These are phyloP conservation scores for Citrullus amarus DNA, from an alignment of 306 rosid species.

Conservation along the genomic window DNA sequence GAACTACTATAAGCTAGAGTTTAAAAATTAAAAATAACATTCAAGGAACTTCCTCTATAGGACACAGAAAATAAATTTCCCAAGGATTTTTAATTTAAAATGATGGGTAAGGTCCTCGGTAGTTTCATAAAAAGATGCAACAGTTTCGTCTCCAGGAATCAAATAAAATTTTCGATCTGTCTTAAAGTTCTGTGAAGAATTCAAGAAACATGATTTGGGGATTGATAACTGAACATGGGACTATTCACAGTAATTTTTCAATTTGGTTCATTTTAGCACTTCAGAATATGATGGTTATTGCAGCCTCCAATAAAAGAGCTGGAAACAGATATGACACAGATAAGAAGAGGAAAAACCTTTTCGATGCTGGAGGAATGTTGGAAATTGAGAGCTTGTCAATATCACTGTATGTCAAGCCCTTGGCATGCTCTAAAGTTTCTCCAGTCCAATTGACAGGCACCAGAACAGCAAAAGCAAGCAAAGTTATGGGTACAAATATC, in stretches of 20 bases:
- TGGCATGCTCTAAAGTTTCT: constrained; percentile 28
- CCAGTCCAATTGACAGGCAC: constrained; percentile 76
- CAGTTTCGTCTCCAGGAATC: background rate
- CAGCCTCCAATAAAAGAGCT: background rate
- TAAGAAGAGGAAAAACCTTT: constrained; percentile 24
- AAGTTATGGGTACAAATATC: constrained; percentile 55
- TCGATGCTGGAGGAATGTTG: constrained; percentile 62
- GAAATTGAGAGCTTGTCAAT: constrained; percentile 87
- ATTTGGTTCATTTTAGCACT: background rate
- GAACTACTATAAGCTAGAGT: background rate
- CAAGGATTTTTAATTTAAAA: background rate
- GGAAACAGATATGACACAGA: background rate
- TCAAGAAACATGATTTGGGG: background rate
- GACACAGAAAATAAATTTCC: background rate
- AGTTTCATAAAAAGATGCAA: background rate
- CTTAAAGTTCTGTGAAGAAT: background rate
- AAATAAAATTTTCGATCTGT: background rate
- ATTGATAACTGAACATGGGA: background rate
- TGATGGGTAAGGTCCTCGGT: background rate
- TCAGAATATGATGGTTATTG: background rate
- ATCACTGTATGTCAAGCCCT: constrained; percentile 40
- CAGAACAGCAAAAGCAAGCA: constrained; percentile 50
- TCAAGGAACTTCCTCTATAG: background rate
- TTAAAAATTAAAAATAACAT: background rate
- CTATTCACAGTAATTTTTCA: background rate